Evolutionary conservation across 148 eudicot genomes (phyloP).

Genomic region (Rhododendron vialii): DNA sequence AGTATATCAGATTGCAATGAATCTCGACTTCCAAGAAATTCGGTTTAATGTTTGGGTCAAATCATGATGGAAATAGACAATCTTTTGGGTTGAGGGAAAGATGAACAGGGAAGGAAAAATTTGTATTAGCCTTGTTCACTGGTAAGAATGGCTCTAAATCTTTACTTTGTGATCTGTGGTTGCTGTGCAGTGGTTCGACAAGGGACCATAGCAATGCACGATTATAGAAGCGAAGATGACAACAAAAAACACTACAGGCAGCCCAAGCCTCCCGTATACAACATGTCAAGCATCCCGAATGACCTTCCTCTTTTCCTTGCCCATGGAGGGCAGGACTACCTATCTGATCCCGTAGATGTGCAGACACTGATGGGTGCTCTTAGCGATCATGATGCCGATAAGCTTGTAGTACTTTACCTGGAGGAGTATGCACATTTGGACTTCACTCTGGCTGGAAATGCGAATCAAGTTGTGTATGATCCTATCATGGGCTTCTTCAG

Average conservation of each 20-base stretch:
- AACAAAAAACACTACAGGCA: slow-evolving; percentile 36
- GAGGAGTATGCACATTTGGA: slow-evolving; percentile 39
- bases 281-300: slow-evolving; percentile 30
- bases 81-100: background rate
- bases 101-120: background rate
- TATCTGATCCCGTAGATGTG: slow-evolving; percentile 35
- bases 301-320: slow-evolving; percentile 35
- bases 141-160: background rate
- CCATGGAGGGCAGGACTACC: slow-evolving; percentile 35
- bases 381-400: slow-evolving; percentile 22
- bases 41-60: no score
- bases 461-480: slow-evolving; percentile 35
- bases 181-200: slow-evolving; percentile 29
- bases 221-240: slow-evolving; percentile 24
- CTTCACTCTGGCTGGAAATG: slow-evolving; percentile 25
- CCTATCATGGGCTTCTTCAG: slow-evolving; percentile 34
- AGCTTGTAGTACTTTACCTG: slow-evolving; percentile 16
- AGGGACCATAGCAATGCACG: slow-evolving; percentile 36
- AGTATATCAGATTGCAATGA: background rate
- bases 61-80: background rate
- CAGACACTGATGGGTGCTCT: slow-evolving; percentile 24
- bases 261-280: slow-evolving; percentile 32
- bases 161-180: background rate
- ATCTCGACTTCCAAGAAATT: background rate
- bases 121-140: background rate